Evolutionary conservation across 2,329 filamentous ascomycete species (phyloP), one percentile per base, ranked within the genome.

Genomic region (Dactylellina leptospora): DNA sequence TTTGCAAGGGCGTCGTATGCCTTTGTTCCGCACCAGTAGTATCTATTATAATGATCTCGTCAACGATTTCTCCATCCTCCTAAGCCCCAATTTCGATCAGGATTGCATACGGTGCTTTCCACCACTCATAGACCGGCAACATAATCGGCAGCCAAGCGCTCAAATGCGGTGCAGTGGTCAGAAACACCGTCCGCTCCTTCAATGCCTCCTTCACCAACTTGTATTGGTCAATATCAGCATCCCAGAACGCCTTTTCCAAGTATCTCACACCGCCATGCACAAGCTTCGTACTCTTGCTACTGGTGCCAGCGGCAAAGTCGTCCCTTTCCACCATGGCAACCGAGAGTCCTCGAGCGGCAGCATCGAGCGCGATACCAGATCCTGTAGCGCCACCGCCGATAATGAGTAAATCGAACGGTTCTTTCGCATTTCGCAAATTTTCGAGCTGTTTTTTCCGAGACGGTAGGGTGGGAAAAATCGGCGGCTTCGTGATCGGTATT

Each of bases 21-120:
- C 80, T 96, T 96, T 72, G 88, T 90, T 54, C 89, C 89, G 38
- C 84, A 85, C 88, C 88, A 91, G 79, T 89, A 91, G 80, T 91
- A 91, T 20, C 69, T 73, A 44, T 42, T 16, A 40, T 22, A 27
- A 33, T 9, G 8, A 27, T 51, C 51, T 44, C 45, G 47, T 53
- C 33, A 58, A 38, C 42, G 47, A 9, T 3, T 30, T 27, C 20
- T 18, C 28, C 27, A 20, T 25, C 10, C 33, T 36, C 20, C 23
- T 33, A 4, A 9, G 5, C 11, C 36, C 18, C 36, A 11, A 11
- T n/a, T 6, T 40, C 3, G 5, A 36, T 9, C 22, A 18, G 16
- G 40, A 22, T 18, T 20, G 66, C 69, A 25, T 73, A 73, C 4
- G 89, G 88, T 20, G 86, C 88, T 79, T 91, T 88, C 87, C 88